phyloP scores from a whole-genome alignment of 805 yeast genomes.

The Suhomyces prunicola region DNA sequence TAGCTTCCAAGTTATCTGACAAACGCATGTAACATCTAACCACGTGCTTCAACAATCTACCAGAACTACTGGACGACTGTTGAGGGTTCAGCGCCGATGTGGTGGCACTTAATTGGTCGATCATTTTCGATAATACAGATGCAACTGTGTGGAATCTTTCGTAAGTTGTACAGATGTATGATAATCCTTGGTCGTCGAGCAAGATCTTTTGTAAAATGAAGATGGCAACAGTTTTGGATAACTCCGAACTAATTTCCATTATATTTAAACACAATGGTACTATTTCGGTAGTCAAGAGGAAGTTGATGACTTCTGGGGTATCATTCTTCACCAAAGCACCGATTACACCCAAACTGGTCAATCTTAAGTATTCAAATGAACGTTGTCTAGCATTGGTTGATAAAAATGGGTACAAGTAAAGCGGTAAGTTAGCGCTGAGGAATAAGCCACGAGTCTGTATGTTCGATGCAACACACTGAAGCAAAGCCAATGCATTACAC shows the following conservation, averaged over 20 bases:
- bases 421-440: constrained; percentile 85
- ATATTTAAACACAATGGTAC: constrained; percentile 92
- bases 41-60: constrained; percentile 85
- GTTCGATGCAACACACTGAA: constrained; percentile 97
- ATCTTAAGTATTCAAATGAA: constrained; percentile 88
- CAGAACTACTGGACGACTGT: constrained; percentile 49
- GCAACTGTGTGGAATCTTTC: constrained; percentile 94
- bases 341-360: constrained; percentile 92
- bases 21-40: constrained; percentile 90
- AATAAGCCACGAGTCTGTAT: constrained; percentile 83
- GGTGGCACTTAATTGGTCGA: constrained; percentile 60
- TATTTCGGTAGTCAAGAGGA: constrained; percentile 90
- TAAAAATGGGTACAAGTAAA: constrained; percentile 89
- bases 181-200: constrained; percentile 86
- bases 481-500: constrained; percentile 89
- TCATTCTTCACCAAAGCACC: constrained; percentile 97
- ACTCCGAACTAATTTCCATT: constrained; percentile 92
- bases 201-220: constrained; percentile 92
- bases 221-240: constrained; percentile 93
- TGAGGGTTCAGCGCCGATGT: constrained; percentile 50
- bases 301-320: constrained; percentile 90
- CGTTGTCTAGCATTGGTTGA: constrained; percentile 89
- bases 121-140: constrained; percentile 82
- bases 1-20: constrained; percentile 86
- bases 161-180: constrained; percentile 90